Evolutionary conservation across 2,329 filamentous ascomycete genomes (phyloP).

Genomic region (Orbilia blumenaviensis): DNA sequence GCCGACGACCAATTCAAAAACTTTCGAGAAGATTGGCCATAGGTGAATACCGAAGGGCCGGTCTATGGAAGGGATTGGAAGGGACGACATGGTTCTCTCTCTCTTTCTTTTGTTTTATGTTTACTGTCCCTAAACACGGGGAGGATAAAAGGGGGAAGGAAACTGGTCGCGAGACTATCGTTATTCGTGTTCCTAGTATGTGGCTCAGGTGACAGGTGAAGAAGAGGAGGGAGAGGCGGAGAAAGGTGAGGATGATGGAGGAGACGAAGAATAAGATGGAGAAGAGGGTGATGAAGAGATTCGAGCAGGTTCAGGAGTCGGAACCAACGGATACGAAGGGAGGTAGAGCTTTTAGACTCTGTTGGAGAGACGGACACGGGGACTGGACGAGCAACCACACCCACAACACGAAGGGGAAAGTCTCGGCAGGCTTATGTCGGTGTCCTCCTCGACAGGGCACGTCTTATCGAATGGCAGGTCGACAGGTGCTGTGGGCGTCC

Average conservation of each 20-base stretch:
- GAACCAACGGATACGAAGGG: conserved; percentile 31
- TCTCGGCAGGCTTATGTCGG: conserved; percentile 11
- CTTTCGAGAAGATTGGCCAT: conserved; percentile 94
- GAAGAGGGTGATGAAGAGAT: conserved; percentile 18
- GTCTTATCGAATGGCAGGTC: conserved; percentile 21
- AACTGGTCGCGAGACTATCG: conserved; percentile 39
- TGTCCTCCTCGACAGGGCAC: conserved; percentile 18
- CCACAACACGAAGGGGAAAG: conserved; percentile 17
- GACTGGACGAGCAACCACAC: conserved; percentile 5
- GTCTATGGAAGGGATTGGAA: conserved; percentile 80
- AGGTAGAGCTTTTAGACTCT: conserved; percentile 21
- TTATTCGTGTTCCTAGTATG: conserved; percentile 28
- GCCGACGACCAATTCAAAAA: conserved; percentile 77
- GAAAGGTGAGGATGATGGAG: background rate
- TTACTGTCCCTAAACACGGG: background rate
- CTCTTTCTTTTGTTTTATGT: too few relatives aligned
- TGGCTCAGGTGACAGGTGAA: background rate
- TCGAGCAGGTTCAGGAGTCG: conserved; percentile 45
- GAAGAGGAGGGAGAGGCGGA: conserved; percentile 9
- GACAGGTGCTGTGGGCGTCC: conserved; percentile 7
- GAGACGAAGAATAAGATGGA: conserved; percentile 1
- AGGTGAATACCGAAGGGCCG: conserved; percentile 88
- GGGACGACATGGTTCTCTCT: conserved; percentile 46
- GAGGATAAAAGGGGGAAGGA: conserved; percentile 22
- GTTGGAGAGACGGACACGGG: conserved; percentile 10